Evolutionary conservation across 352 stramenopile genomes (phyloP), one percentile per base, ranked within the genome.

Genomic region (Phytopythium boreale): DNA sequence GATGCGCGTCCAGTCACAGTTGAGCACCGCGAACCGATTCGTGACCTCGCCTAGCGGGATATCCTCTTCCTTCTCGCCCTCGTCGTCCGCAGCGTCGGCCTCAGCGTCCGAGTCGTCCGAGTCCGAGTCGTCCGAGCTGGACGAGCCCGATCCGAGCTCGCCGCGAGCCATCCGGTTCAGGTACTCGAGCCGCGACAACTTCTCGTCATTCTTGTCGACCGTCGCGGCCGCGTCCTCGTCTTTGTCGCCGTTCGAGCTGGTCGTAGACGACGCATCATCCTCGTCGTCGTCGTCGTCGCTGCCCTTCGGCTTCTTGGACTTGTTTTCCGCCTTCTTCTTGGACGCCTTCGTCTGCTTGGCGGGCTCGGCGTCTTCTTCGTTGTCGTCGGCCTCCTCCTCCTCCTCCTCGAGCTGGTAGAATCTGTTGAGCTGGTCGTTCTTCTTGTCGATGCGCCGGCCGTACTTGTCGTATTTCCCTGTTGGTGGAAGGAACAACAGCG

Each of bases 1-100:
- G 57, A 99, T 93, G 62, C 97, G 81, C 41, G 93, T 88, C 97
- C 97, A 99, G 80, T 99, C 97, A 64, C 97, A 96, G 75, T 98
- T 98, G 56, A 97, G 85, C 24, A 99, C 80, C 1, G 96, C 96
- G 46, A 99, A 91, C 20, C 86, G 84, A 56, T 83, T 92, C 14
- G 92, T 97, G 55, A 89, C 86, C 4, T 92, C 89, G 37, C 84
- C 88, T 41, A 95, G 69, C 10, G 82, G 88, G 56, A 94, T 93
- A 39, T 95, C 83, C 61, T 94, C 85, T 34, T 84, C 69, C 63
- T 88, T 72, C 0, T 83, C 67, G n/a, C 77, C 70, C 14, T 78
- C 58, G 8, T 80, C 75, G 8, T 67, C 74, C 15, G 73, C 76
- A 24, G 80, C 67, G 0, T 43, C 68, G 3, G 65, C 62, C 9